Conservation (phyloP, 257 asterid genomes). For the Przewalskia tangutica region DNA sequence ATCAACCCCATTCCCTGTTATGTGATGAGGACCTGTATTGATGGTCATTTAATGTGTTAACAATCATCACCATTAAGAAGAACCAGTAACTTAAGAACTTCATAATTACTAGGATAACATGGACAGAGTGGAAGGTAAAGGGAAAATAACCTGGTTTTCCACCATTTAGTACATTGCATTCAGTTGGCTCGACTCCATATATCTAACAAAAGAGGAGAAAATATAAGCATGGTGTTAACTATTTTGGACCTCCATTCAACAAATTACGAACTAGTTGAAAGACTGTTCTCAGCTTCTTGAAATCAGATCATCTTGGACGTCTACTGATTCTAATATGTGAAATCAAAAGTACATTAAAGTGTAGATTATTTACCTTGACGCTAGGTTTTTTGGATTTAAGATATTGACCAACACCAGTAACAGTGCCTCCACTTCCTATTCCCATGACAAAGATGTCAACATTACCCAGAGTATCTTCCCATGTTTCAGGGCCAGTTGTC, state of each 20-base stretch:
- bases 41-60: not conserved
- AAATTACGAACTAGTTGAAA: no score
- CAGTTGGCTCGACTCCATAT: conserved; percentile 87
- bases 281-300: not conserved
- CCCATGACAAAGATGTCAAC: conserved; percentile 95
- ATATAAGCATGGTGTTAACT: not conserved
- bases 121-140: not conserved
- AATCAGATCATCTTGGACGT: not conserved
- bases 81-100: not conserved
- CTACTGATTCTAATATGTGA: not conserved
- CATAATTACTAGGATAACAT: not conserved
- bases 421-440: conserved; percentile 98
- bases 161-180: conserved; percentile 81
- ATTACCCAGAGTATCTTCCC: conserved; percentile 90
- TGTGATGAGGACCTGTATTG: conserved; percentile 78
- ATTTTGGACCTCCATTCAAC: not conserved
- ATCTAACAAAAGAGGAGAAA: conserved; percentile 31
- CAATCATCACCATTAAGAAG: not conserved
- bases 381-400: conserved; percentile 77
- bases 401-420: conserved; percentile 89
- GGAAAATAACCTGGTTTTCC: conserved; percentile 74
- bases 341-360: not conserved
- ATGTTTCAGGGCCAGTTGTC: conserved; percentile 97
- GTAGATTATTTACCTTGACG: conserved; percentile 44
- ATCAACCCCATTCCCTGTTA: conserved; percentile 98